These are phyloP conservation scores for Trametes meyenii DNA, from an alignment of 768 basidiomycete species.

Conservation along the genomic window DNA sequence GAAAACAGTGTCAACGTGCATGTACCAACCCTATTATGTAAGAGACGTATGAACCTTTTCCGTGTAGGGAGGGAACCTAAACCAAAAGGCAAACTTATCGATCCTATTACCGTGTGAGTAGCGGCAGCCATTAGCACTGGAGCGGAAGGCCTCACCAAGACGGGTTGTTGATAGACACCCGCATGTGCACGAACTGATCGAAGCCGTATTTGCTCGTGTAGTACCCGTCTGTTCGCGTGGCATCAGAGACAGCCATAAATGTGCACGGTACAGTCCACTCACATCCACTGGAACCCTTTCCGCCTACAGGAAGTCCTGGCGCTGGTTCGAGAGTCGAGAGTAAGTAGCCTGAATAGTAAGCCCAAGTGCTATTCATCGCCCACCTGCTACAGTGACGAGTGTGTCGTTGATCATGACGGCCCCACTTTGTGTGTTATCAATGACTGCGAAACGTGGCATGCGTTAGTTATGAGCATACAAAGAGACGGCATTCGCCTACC, in stretches of 20 bases:
- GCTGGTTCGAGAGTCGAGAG: slow-evolving; percentile 35
- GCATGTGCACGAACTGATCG: slow-evolving; percentile 75
- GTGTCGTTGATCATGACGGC: slow-evolving; percentile 72
- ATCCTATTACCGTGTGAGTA: slow-evolving; percentile 27
- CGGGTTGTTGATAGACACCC: slow-evolving; percentile 53
- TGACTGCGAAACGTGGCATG: slow-evolving; percentile 46
- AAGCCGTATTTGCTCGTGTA: slow-evolving; percentile 76
- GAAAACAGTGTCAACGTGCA: neutral
- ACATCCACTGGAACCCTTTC: slow-evolving; percentile 73
- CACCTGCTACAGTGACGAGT: slow-evolving; percentile 59
- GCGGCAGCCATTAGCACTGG: neutral
- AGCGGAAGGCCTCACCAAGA: slow-evolving; percentile 34
- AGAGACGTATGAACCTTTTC: neutral
- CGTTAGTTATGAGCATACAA: neutral
- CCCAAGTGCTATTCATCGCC: slow-evolving; percentile 23
- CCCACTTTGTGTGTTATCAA: slow-evolving; percentile 71
- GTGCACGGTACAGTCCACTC: slow-evolving; percentile 28
- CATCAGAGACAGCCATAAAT: neutral
- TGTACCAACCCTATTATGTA: neutral
- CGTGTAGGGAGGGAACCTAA: slow-evolving; percentile 42
- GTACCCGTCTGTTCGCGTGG: slow-evolving; percentile 51
- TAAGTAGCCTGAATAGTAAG: neutral
- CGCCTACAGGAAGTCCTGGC: slow-evolving; percentile 72
- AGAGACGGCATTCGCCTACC: slow-evolving; percentile 37
- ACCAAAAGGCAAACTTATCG: slow-evolving; percentile 34